These are phyloP conservation scores for Antrodiella citrinella DNA, from an alignment of 768 basidiomycete genomes.

Conservation along the genomic window DNA sequence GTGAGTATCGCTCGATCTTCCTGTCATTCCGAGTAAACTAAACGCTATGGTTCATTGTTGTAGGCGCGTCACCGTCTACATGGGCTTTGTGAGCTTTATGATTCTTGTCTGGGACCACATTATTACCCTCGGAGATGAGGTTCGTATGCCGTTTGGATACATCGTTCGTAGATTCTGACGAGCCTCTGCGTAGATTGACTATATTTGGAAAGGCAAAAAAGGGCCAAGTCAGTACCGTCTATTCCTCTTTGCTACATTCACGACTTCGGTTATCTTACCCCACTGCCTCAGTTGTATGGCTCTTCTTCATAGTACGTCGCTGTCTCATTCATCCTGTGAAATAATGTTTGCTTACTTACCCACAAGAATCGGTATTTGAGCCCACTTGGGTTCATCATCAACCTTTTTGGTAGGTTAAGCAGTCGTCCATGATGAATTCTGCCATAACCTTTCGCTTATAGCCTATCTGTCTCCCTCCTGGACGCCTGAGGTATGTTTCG, in stretches of 20 bases:
- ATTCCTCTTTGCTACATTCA: background rate
- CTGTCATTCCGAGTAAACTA: too few species aligned
- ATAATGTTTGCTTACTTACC: background rate
- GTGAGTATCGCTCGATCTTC: slow-evolving; percentile 4
- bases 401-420: slow-evolving; percentile 27
- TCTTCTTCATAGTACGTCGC: slow-evolving; percentile 30
- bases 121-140: slow-evolving; percentile 42
- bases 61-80: slow-evolving; percentile 22
- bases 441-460: background rate
- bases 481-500: slow-evolving; percentile 12
- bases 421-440: background rate
- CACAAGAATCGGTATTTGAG: slow-evolving; percentile 56
- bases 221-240: slow-evolving; percentile 31
- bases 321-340: background rate
- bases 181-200: slow-evolving; percentile 35
- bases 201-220: slow-evolving; percentile 45
- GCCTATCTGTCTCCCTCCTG: slow-evolving; percentile 18
- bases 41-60: background rate
- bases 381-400: slow-evolving; percentile 53
- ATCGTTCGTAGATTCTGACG: too few species aligned
- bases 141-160: slow-evolving; percentile 12
- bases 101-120: slow-evolving; percentile 50
- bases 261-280: too few species aligned
- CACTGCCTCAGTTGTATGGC: slow-evolving; percentile 26
- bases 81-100: slow-evolving; percentile 44